Evolutionary conservation across 2,329 filamentous ascomycete genomes (phyloP), one percentile per base, ranked within the genome.

Genomic region (Aspergillus sp.): DNA sequence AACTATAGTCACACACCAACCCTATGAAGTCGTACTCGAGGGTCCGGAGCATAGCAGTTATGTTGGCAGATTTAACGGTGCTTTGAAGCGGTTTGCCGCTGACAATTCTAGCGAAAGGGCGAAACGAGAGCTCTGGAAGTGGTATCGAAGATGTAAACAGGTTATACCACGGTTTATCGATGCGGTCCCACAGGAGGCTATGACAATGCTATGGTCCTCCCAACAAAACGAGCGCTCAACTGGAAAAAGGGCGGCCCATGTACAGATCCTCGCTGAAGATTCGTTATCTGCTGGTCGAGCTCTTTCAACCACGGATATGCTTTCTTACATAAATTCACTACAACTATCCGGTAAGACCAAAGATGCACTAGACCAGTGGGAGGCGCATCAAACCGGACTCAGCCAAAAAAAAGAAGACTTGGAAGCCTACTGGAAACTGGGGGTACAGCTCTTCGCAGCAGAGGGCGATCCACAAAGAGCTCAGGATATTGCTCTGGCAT

Each of bases 311-410:
- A 70, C 78, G 2, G 87, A 90, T 65, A 84, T 86, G 62, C 75
- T 92, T 17, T 75, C 88, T 27, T 87, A 87, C 33, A 85, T 92
- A 33, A 87, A 91, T 67, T 85, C 88, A 56, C 77, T 89, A 41
- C 87, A 89, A 62, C 77, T 86, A 6, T 81, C 83, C 41, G 88
- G 87, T 2, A 84, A 84, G 70, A 79, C 82, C 56, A 75, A 77
- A 5, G 81, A 84, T 62, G 88, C 88, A 0, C 72, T 89, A 23
- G 82, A 85, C 12, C 81, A 83, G 47, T 90, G 89, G 86, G 84
- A 84, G 68, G 79, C 82, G 50, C 81, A 81, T 45, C 81, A 84
- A 40, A 70, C 78, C 6, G 81, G 79, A 0, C 75, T 90, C 14
- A 84, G 83, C 4, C 64, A 71, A 56, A 67, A 71, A 55, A 70